phyloP scores from a whole-genome alignment of 192 early-diverging fungal species.

The Phycomyces nitens region DNA sequence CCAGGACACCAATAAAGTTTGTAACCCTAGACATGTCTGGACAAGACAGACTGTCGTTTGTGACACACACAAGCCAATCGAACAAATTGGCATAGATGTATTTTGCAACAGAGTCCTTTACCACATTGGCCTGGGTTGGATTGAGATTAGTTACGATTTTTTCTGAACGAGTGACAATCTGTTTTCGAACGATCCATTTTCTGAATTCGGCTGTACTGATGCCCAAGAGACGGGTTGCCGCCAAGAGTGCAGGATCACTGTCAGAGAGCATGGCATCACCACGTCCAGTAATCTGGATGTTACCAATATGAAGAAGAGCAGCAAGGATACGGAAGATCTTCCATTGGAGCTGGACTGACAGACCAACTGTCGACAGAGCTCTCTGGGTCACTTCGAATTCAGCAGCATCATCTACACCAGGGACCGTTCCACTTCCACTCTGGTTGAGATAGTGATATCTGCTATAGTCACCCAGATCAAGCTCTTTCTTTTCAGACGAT shows the following conservation, averaged over 20 bases:
- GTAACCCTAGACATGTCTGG: slow-evolving; percentile 34
- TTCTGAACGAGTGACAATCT: slow-evolving; percentile 89
- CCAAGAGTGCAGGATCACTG: slow-evolving; percentile 66
- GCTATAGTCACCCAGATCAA: slow-evolving; percentile 68
- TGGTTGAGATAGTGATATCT: slow-evolving; percentile 87
- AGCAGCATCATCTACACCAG: slow-evolving; percentile 86
- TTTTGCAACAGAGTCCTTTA: slow-evolving; percentile 94
- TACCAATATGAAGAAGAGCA: slow-evolving; percentile 93
- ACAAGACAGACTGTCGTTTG: slow-evolving; percentile 78
- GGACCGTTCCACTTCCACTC: slow-evolving; percentile 74
- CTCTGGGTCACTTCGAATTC: slow-evolving; percentile 89
- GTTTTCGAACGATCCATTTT: slow-evolving; percentile 95
- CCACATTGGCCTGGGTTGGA: slow-evolving; percentile 68
- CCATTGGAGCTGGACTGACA: slow-evolving; percentile 78
- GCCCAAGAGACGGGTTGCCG: slow-evolving; percentile 69
- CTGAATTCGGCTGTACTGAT: slow-evolving; percentile 78
- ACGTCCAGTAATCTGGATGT: slow-evolving; percentile 80
- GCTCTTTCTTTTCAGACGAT: slow-evolving; percentile 72
- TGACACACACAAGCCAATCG: slow-evolving; percentile 91
- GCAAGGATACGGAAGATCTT: slow-evolving; percentile 88
- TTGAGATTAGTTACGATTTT: slow-evolving; percentile 87
- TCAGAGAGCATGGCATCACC: slow-evolving; percentile 73
- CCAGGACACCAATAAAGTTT: slow-evolving; percentile 95
- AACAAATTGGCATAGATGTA: slow-evolving; percentile 95
- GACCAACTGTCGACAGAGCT: slow-evolving; percentile 83